Conservation (phyloP, 352 stramenopile species). For the Phytophthora colocasiae region DNA sequence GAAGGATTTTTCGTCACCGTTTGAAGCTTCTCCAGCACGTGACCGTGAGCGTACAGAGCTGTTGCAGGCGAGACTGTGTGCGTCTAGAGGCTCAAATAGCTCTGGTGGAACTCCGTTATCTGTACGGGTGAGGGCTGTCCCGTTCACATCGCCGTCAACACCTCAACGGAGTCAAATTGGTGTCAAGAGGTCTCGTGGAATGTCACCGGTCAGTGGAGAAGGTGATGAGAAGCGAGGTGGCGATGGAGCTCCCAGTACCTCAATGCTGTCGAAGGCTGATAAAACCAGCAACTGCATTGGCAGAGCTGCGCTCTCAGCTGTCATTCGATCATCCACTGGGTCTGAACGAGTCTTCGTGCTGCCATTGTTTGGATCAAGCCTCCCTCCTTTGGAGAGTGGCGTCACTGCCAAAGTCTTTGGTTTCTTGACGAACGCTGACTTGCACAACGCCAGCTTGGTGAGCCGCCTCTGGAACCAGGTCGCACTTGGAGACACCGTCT, state of each 20-base stretch:
- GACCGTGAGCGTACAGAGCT: constrained; percentile 60
- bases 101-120: constrained; percentile 16
- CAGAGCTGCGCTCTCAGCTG: constrained; percentile 35
- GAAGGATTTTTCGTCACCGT: constrained; percentile 73
- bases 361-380: constrained; percentile 69
- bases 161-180: constrained; percentile 24
- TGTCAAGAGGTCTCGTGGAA: constrained; percentile 17
- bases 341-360: constrained; percentile 62
- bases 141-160: constrained; percentile 23
- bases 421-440: constrained; percentile 75
- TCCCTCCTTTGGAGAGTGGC: constrained; percentile 67
- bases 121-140: constrained; percentile 27
- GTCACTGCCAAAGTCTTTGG: constrained; percentile 73
- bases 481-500: constrained; percentile 71
- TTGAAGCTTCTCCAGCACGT: constrained; percentile 60
- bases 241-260: neutral
- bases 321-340: constrained; percentile 19
- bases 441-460: constrained; percentile 90
- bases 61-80: constrained; percentile 54
- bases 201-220: constrained; percentile 33
- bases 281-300: constrained; percentile 6
- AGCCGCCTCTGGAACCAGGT: constrained; percentile 85
- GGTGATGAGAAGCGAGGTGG: constrained; percentile 19
- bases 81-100: constrained; percentile 8
- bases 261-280: constrained; percentile 10